Evolutionary conservation across 805 yeast species (phyloP).

Genomic region (Yarrowia divulgata): DNA sequence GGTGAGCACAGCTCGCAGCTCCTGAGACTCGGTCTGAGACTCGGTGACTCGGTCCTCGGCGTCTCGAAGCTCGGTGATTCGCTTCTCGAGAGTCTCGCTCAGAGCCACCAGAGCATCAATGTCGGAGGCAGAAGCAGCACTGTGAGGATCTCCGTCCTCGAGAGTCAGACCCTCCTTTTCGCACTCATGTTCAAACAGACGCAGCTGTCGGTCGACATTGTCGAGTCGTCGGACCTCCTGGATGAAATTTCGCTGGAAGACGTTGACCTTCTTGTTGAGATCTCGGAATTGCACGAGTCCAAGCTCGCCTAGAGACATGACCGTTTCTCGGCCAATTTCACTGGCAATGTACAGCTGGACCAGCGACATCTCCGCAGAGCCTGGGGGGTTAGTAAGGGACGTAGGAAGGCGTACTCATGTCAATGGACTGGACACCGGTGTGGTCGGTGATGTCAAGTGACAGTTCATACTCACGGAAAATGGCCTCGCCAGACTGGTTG

Average conservation of each 20-base stretch:
- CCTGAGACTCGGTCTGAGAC: slow-evolving; percentile 71
- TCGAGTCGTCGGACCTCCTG: slow-evolving; percentile 84
- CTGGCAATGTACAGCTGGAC: slow-evolving; percentile 90
- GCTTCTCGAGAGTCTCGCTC: slow-evolving; percentile 72
- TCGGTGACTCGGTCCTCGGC: slow-evolving; percentile 69
- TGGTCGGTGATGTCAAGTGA: not conserved
- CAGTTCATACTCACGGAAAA: slow-evolving; percentile 49
- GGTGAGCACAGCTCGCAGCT: slow-evolving; percentile 68
- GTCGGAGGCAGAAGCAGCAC: slow-evolving; percentile 56
- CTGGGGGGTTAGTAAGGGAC: slow-evolving; percentile 43
- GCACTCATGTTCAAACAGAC: slow-evolving; percentile 52
- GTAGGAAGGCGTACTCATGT: too few species aligned
- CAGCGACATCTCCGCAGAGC: slow-evolving; percentile 97
- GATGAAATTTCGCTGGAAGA: slow-evolving; percentile 91
- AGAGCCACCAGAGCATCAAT: slow-evolving; percentile 74
- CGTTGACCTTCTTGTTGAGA: slow-evolving; percentile 76
- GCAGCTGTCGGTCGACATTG: slow-evolving; percentile 84
- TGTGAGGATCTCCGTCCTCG: slow-evolving; percentile 54
- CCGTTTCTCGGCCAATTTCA: slow-evolving; percentile 85
- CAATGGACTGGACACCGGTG: too few species aligned
- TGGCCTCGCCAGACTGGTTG: slow-evolving; percentile 47
- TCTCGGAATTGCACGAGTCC: slow-evolving; percentile 90
- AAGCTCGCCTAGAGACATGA: slow-evolving; percentile 84
- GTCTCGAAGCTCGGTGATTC: slow-evolving; percentile 73
- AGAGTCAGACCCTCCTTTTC: slow-evolving; percentile 49